Conservation (phyloP, 75 land plant genomes). For the Pseudotsuga menziesii region DNA sequence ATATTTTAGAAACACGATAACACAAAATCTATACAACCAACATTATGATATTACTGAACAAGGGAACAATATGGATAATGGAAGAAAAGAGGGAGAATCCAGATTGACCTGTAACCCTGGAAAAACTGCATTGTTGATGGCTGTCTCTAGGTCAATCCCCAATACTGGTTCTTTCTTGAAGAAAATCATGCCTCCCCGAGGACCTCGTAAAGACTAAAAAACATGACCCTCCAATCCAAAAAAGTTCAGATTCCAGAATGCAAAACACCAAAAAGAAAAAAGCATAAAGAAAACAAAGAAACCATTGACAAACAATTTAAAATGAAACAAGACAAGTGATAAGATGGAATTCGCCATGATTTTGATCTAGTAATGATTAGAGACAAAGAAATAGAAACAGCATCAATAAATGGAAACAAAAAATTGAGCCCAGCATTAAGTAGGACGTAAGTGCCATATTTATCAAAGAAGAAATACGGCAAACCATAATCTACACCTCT, state of each 20-base stretch:
- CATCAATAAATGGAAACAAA: neutral
- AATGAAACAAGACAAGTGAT: too few species aligned
- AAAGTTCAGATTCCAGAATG: neutral
- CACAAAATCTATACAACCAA: neutral
- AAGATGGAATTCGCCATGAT: too few species aligned
- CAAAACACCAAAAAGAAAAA: neutral
- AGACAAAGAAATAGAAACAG: neutral
- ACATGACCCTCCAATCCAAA: neutral
- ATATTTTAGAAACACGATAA: neutral
- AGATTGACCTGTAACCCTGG: constrained; percentile 82
- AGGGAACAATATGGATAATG: neutral
- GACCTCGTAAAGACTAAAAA: constrained; percentile 86
- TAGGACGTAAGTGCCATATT: neutral
- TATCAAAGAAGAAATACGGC: too few species aligned
- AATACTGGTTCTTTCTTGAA: constrained; percentile 73
- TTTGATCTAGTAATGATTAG: neutral
- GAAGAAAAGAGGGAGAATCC: neutral
- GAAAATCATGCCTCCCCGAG: constrained; percentile 96
- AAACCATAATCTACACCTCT: neutral
- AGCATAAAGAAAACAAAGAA: too few species aligned
- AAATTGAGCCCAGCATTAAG: neutral
- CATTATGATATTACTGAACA: neutral
- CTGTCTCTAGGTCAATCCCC: constrained; percentile 74
- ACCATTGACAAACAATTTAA: too few species aligned
- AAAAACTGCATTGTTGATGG: constrained; percentile 91